phyloP scores from a whole-genome alignment of 2,329 filamentous ascomycete species.

The Fusarium sp. region DNA sequence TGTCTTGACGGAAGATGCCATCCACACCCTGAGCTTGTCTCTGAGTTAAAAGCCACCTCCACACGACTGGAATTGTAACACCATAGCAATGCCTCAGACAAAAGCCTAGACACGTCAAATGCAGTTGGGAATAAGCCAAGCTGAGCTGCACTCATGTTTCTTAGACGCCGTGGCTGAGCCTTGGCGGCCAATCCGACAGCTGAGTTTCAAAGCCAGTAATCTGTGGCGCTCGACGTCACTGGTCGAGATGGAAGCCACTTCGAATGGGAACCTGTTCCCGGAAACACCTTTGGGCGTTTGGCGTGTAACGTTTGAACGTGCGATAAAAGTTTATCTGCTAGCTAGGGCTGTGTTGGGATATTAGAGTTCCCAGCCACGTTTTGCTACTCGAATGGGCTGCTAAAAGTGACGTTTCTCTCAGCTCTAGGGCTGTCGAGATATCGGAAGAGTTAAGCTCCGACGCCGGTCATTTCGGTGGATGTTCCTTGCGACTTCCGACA shows the following conservation, averaged over 20 bases:
- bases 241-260: not conserved
- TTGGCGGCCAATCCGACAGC: slow-evolving; percentile 2
- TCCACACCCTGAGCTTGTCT: not conserved
- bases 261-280: not conserved
- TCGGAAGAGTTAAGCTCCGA: not conserved
- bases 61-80: slow-evolving; percentile 3
- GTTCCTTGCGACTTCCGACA: not conserved
- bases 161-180: not conserved
- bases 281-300: slow-evolving; percentile 4
- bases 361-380: not conserved
- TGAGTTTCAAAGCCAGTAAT: slow-evolving; percentile 1
- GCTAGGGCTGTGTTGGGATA: not conserved
- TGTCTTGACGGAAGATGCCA: not conserved
- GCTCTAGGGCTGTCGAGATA: no score
- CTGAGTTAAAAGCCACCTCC: not conserved
- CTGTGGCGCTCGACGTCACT: slow-evolving; percentile 5
- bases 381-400: not conserved
- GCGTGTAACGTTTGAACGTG: slow-evolving; percentile 9
- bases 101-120: not conserved
- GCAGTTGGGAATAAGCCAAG: not conserved
- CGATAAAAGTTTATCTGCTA: not conserved
- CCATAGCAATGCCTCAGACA: slow-evolving; percentile 4
- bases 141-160: not conserved
- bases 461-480: not conserved
- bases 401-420: not conserved